phyloP scores from a whole-genome alignment of 1,284 basidiomycete species.

The Pseudomicrostroma phylloplanum region DNA sequence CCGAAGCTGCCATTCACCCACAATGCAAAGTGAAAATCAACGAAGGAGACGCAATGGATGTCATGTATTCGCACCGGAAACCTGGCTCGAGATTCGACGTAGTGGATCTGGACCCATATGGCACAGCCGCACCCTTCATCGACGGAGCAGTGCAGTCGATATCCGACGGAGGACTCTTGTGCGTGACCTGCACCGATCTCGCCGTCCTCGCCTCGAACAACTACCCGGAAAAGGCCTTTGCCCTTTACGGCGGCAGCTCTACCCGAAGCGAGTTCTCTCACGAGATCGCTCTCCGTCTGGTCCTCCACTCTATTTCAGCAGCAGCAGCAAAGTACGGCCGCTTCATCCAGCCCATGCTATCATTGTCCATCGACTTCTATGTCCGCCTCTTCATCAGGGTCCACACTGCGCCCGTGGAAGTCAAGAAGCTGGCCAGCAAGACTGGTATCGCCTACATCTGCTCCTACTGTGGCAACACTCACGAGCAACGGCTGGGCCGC shows the following conservation, averaged over 20 bases:
- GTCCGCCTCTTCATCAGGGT: slow-evolving; percentile 84
- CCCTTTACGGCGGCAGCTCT: slow-evolving; percentile 78
- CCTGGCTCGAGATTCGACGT: slow-evolving; percentile 75
- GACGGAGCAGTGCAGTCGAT: slow-evolving; percentile 92
- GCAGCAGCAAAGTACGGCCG: slow-evolving; percentile 87
- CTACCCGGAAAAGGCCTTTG: slow-evolving; percentile 70
- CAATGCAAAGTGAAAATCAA: slow-evolving; percentile 45
- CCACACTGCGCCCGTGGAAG: slow-evolving; percentile 69
- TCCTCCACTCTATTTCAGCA: slow-evolving; percentile 75
- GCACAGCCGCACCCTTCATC: slow-evolving; percentile 91
- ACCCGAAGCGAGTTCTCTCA: slow-evolving; percentile 89
- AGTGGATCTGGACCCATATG: slow-evolving; percentile 95
- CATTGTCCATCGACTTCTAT: slow-evolving; percentile 95
- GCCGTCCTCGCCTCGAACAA: slow-evolving; percentile 88
- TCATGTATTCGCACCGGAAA: slow-evolving; percentile 84
- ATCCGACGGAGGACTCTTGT: slow-evolving; percentile 73
- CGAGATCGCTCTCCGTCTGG: slow-evolving; percentile 60
- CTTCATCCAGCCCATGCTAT: slow-evolving; percentile 82
- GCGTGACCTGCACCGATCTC: slow-evolving; percentile 93
- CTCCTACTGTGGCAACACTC: slow-evolving; percentile 35
- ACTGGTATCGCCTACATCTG: slow-evolving; percentile 44
- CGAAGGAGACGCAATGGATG: slow-evolving; percentile 53
- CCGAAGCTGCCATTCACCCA: slow-evolving; percentile 29
- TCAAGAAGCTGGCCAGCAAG: slow-evolving; percentile 63
- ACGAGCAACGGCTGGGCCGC: slow-evolving; percentile 36